Evolutionary conservation across 2,329 filamentous ascomycete species (phyloP), one percentile per base, ranked within the genome.

Genomic region (Cercospora zeae-maydis): DNA sequence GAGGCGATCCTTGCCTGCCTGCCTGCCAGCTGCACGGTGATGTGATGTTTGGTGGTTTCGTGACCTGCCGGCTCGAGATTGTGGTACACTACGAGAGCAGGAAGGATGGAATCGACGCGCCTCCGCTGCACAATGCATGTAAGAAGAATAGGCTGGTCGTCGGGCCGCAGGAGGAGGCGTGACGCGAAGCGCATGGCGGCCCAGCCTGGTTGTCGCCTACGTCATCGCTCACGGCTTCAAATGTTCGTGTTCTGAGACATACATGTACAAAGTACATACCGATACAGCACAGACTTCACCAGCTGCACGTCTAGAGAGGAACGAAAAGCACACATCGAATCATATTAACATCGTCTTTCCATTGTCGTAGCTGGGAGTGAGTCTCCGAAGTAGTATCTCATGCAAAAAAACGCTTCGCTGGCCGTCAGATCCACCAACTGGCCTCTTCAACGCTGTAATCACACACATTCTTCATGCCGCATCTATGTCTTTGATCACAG

Each of bases 391-490:
- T 57, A 56, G 39, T 60, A 55, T 57, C 57, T 59, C 61, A 59
- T 59, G 56, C 61, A 49, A 59, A 45, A n/a, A 27, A 53, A 42
- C 34, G 45, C 30, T 37, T 55, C 42, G 45, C 24, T 24, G 57
- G 61, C 33, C 47, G 24, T 60, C 61, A 63, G 61, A 59, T 59
- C 61, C 14, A 59, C 61, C 59, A 57, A 63, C 42, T 24, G 19
- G 42, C 47, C 57, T 55, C 59, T 63, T 30, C 42, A 34, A 52
- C 52, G 57, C 61, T 63, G 31, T 56, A 52, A 57, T 53, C 42
- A 34, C 33, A 52, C 13, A 31, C 31, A 52, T 2, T 59, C 47
- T 2, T 59, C 47, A 63, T 63, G 55, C 61, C 33, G 36, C 57
- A 34, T 63, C 56, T 59, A 60, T 63, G 39, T 31, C 39, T 39